phyloP scores from a whole-genome alignment of 2,329 filamentous ascomycete species.

The Pseudocercospora pini-densiflorae region DNA sequence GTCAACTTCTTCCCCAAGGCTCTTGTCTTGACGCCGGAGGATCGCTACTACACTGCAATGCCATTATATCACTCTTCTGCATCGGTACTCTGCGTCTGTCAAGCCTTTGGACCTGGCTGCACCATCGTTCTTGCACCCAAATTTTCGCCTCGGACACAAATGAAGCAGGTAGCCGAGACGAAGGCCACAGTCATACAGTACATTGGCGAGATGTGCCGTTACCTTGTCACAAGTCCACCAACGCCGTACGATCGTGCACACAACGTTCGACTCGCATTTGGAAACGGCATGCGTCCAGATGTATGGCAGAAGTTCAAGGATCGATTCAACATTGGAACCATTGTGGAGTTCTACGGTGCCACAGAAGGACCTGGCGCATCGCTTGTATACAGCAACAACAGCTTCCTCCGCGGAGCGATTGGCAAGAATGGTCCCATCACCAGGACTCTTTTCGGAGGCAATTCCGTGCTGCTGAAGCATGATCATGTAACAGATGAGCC shows the following conservation, averaged over 20 bases:
- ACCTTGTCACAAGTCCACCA: constrained; percentile 71
- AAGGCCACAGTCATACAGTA: constrained; percentile 81
- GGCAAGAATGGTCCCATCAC: constrained; percentile 71
- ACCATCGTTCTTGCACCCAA: constrained; percentile 75
- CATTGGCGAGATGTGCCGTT: constrained; percentile 85
- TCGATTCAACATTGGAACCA: constrained; percentile 57
- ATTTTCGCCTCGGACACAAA: constrained; percentile 79
- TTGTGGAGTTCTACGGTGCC: constrained; percentile 46
- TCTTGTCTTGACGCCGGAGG: constrained; percentile 70
- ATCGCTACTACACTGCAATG: constrained; percentile 87
- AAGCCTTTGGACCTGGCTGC: constrained; percentile 58
- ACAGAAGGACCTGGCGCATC: constrained; percentile 64
- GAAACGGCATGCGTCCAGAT: constrained; percentile 84
- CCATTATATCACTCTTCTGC: constrained; percentile 87
- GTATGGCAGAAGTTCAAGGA: constrained; percentile 79
- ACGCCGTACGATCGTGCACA: constrained; percentile 73
- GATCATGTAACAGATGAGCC: constrained; percentile 74
- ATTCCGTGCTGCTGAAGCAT: constrained; percentile 66
- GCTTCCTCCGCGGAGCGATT: constrained; percentile 75
- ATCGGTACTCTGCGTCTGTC: constrained; percentile 68
- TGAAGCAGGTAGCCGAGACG: constrained; percentile 72
- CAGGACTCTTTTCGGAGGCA: constrained; percentile 56
- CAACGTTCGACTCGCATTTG: constrained; percentile 74
- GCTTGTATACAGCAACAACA: constrained; percentile 76
- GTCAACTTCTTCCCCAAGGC: constrained; percentile 32